phyloP scores from a whole-genome alignment of 2,329 filamentous ascomycete species.

The Calonectria pseudoturangicola region DNA sequence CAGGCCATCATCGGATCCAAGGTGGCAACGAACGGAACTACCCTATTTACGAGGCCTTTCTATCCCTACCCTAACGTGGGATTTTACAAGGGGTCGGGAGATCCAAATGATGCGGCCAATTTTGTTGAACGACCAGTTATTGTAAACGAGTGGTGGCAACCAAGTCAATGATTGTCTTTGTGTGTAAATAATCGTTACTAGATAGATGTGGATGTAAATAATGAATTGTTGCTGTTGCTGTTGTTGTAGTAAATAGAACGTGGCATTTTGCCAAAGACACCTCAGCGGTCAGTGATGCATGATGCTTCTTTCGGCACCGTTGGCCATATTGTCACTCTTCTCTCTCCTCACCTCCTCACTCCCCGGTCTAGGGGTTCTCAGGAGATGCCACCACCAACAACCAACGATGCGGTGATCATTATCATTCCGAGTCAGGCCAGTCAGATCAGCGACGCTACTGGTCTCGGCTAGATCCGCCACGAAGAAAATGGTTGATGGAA shows the following conservation, averaged over 20 bases:
- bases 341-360: neutral
- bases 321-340: neutral
- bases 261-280: too few species aligned
- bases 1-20: slow-evolving; percentile 6
- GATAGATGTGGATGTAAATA: too few species aligned
- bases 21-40: slow-evolving; percentile 8
- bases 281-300: too few species aligned
- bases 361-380: neutral
- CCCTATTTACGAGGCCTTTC: neutral
- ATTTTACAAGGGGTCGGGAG: slow-evolving; percentile 4
- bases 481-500: neutral
- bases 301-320: too few species aligned
- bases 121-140: neutral
- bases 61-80: slow-evolving; percentile 11
- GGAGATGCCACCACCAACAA: neutral
- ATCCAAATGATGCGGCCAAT: slow-evolving; percentile 12
- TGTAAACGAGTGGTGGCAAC: slow-evolving; percentile 2
- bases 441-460: neutral
- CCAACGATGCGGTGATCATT: slow-evolving; percentile 10
- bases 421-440: slow-evolving; percentile 16
- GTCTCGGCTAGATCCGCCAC: slow-evolving; percentile 3
- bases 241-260: too few species aligned
- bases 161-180: neutral
- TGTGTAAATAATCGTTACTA: too few species aligned
- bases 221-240: too few species aligned